Conservation (phyloP, 1,284 basidiomycete genomes). For the Heimioporus retisporus region DNA sequence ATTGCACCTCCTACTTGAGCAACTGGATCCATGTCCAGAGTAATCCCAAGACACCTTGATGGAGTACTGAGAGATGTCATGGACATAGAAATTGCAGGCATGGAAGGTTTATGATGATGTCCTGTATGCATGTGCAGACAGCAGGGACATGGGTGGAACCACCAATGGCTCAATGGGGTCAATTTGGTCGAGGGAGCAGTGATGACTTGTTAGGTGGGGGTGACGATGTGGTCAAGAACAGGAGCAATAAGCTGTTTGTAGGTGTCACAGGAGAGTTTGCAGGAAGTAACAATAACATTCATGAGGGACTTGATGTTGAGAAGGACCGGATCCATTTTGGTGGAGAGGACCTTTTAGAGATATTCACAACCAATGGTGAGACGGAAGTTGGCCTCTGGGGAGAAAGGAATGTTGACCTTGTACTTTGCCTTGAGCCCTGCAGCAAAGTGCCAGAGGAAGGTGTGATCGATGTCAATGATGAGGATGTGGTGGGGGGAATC, state of each 20-base stretch:
- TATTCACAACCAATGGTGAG: constrained; percentile 91
- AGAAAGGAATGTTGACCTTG: constrained; percentile 93
- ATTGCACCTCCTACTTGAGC: too few relatives aligned
- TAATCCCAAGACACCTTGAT: constrained; percentile 91
- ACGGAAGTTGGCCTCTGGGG: constrained; percentile 93
- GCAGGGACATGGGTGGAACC: constrained; percentile 97
- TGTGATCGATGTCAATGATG: constrained; percentile 70
- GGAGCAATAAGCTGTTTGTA: constrained; percentile 93
- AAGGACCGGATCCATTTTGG: constrained; percentile 83
- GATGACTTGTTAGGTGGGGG: constrained; percentile 93
- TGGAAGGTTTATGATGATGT: constrained; percentile 93
- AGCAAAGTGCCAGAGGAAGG: constrained; percentile 89
- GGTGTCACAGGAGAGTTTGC: constrained; percentile 92
- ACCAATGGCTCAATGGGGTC: constrained; percentile 91
- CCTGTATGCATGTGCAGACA: constrained; percentile 92
- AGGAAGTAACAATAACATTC: constrained; percentile 95
- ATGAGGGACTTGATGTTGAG: constrained; percentile 95
- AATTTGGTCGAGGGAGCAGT: constrained; percentile 93
- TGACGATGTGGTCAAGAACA: constrained; percentile 92
- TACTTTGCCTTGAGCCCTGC: constrained; percentile 94
- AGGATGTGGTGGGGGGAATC: constrained; percentile 76
- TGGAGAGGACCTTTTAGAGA: constrained; percentile 74
- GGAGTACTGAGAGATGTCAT: constrained; percentile 87
- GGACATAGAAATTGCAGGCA: constrained; percentile 91
- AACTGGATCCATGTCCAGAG: constrained; percentile 41